Evolutionary conservation across 768 basidiomycete species (phyloP).

Genomic region (Tulasnella sp.): DNA sequence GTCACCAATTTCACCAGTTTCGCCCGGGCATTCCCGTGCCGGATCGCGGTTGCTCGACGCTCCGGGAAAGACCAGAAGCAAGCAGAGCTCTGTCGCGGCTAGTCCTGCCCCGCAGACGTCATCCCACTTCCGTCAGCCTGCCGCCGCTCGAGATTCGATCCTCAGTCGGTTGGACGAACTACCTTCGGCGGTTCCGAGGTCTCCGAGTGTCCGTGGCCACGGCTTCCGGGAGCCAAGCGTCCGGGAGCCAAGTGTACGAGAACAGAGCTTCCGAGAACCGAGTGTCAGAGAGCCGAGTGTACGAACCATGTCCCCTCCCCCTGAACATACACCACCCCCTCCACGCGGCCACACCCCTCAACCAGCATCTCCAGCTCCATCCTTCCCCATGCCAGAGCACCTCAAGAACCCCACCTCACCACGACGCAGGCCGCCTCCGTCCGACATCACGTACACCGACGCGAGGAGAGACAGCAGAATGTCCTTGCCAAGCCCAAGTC

Average conservation of each 20-base stretch:
- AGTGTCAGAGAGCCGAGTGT: background rate
- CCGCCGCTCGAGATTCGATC: slow-evolving; percentile 11
- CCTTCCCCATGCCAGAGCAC: background rate
- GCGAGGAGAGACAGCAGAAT: background rate
- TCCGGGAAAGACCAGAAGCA: background rate
- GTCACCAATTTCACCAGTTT: background rate
- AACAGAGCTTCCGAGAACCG: background rate
- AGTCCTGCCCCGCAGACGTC: background rate
- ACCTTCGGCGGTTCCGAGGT: background rate
- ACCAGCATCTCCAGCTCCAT: background rate
- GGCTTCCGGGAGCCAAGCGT: background rate
- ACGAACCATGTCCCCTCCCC: background rate
- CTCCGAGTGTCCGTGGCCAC: background rate
- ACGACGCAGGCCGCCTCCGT: background rate
- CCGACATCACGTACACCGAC: background rate
- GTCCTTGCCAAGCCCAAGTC: background rate
- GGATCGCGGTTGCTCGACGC: background rate
- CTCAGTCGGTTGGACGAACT: slow-evolving; percentile 7
- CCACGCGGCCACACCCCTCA: background rate
- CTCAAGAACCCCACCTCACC: background rate
- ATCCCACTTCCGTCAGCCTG: slow-evolving; percentile 1
- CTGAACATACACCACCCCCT: background rate
- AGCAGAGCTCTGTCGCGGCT: background rate
- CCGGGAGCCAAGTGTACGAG: background rate
- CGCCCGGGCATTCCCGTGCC: background rate